Percentiles rank a stretch among this genome's conserved stretches.
phyloP scores from a whole-genome alignment of 208 protist genomes.

The Trypanosoma melophagium region DNA sequence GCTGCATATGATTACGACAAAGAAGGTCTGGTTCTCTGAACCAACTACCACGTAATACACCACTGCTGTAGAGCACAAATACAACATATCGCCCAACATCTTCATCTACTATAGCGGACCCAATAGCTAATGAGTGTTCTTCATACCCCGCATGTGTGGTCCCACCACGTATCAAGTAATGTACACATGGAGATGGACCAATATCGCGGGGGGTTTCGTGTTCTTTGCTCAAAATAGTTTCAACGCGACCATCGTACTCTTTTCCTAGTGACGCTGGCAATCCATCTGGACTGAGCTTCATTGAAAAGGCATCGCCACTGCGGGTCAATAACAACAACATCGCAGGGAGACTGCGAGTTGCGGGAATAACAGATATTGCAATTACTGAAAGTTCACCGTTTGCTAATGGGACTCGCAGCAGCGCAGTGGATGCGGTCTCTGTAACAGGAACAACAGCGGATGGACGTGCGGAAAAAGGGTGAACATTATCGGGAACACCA shows the following conservation, averaged over 20 bases:
- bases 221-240: slow-evolving; percentile 4
- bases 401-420: neutral
- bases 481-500: neutral
- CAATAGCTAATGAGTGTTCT: slow-evolving; percentile 57
- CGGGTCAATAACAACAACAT: slow-evolving; percentile 64
- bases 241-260: slow-evolving; percentile 27
- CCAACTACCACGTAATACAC: slow-evolving; percentile 44
- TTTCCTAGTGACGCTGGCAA: slow-evolving; percentile 13
- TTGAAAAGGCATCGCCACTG: slow-evolving; percentile 69
- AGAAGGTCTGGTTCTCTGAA: slow-evolving; percentile 73
- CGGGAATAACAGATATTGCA: slow-evolving; percentile 47
- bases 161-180: slow-evolving; percentile 28
- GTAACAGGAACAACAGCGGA: too few relatives aligned
- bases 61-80: slow-evolving; percentile 49
- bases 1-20: slow-evolving; percentile 39
- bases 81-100: slow-evolving; percentile 72
- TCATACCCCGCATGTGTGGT: neutral
- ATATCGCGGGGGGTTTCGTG: slow-evolving; percentile 5
- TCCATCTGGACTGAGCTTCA: slow-evolving; percentile 41
- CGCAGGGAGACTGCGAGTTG: slow-evolving; percentile 50
- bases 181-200: slow-evolving; percentile 27
- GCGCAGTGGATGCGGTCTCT: too few relatives aligned
- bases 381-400: slow-evolving; percentile 34
- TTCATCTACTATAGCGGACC: slow-evolving; percentile 49
- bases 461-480: too few relatives aligned